phyloP scores from a whole-genome alignment of 805 yeast genomes.

The Wickerhamomyces chambardii region DNA sequence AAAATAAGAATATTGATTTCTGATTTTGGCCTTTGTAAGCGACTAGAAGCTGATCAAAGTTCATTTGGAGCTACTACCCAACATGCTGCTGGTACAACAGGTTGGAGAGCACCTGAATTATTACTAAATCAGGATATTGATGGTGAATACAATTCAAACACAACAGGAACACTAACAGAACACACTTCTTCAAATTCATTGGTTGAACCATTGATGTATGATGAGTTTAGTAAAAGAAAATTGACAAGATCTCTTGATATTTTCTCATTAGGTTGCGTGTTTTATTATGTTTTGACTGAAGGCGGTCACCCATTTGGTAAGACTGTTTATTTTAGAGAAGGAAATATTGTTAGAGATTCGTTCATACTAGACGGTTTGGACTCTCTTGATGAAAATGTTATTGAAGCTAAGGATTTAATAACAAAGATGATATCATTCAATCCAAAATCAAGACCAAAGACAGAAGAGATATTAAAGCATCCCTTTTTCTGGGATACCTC shows the following conservation, averaged over 20 bases:
- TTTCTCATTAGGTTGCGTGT: slow-evolving; percentile 92
- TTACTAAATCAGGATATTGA: slow-evolving; percentile 31
- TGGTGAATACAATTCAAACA: slow-evolving; percentile 5
- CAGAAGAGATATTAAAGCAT: slow-evolving; percentile 60
- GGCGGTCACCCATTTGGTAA: slow-evolving; percentile 97
- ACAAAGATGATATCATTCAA: slow-evolving; percentile 59
- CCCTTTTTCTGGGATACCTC: slow-evolving; percentile 81
- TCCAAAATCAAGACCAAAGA: slow-evolving; percentile 67
- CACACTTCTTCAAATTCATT: slow-evolving; percentile 14
- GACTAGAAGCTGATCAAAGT: slow-evolving; percentile 85
- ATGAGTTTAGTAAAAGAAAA: slow-evolving; percentile 39
- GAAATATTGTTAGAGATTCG: slow-evolving; percentile 68
- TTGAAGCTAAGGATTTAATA: slow-evolving; percentile 70
- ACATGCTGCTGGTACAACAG: slow-evolving; percentile 93
- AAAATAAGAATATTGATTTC: slow-evolving; percentile 73
- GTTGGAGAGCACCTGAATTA: slow-evolving; percentile 97
- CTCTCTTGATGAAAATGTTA: slow-evolving; percentile 25
- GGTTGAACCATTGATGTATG: slow-evolving; percentile 26
- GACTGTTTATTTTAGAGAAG: slow-evolving; percentile 77
- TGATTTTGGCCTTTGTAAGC: slow-evolving; percentile 94
- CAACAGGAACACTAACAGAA: too few species aligned
- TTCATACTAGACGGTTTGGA: slow-evolving; percentile 23
- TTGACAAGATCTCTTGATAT: slow-evolving; percentile 88
- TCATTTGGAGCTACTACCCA: slow-evolving; percentile 90
- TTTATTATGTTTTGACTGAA: slow-evolving; percentile 71